Evolutionary conservation across 164 flowering plant genomes (phyloP), one percentile per base, ranked within the genome.

Genomic region (Nelumbo lutea): DNA sequence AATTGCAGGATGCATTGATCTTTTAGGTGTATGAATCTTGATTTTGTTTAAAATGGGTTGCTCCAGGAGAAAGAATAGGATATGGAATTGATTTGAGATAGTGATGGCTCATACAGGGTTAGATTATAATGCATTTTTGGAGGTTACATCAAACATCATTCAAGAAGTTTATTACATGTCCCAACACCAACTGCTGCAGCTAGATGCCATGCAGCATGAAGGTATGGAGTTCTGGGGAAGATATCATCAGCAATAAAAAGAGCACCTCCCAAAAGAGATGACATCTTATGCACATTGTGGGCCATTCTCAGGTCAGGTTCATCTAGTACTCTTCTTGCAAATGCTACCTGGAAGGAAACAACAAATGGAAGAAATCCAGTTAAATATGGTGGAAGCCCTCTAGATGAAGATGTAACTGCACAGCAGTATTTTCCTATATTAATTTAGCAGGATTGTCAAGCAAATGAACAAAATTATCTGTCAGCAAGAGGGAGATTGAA

Each of bases 151-250:
- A 51, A 27, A 51, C 60, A 62, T 79, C 83, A 87, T 74, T 91
- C 84, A n/a, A 94, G 93, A 78, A 95, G 97, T 80, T 88, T 95
- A 75, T 95, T 89, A 72, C 97, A 91, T 53, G 96, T 85, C 57
- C 93, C 79, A 61, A 95, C 90, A 64, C 96, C 95, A 75, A 90
- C 72, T 71, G 98, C 97, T 5, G 98, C 98, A 63, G 98, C 97
- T n/a, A 95, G 89, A 83, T 95, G 98, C 98, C 98, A 95, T 64
- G 83, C 97, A 64, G 97, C 96, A 80, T 92, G 99, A 72, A 92
- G 77, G 68, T 79, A 92, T 58, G 99, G 96, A 48, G 96, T 95
- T 45, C 52, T 41, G 4, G 96, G 97, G 68, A 88, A 92, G 41
- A 78, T 41, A 71, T 95, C 99, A 68, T 95, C 99, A 0, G 99